Evolutionary conservation across 306 rosid genomes (phyloP).

Genomic region (Purshia tridentata): DNA sequence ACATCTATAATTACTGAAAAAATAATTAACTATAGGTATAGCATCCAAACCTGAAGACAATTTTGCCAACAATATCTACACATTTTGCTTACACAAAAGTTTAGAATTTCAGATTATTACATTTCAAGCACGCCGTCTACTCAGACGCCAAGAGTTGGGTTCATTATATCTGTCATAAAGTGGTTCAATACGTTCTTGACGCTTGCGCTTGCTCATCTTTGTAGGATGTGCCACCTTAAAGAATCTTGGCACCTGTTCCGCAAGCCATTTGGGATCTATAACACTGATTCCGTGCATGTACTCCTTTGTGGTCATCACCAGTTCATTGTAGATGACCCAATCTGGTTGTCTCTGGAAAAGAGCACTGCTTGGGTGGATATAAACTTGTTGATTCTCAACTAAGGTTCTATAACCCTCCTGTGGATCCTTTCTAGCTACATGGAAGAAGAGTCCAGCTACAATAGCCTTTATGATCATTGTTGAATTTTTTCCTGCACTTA

Average conservation of each 20-base stretch:
- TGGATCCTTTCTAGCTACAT: slow-evolving; percentile 78
- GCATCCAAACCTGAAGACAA: neutral
- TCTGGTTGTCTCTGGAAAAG: slow-evolving; percentile 86
- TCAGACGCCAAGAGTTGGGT: slow-evolving; percentile 87
- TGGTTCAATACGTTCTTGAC: slow-evolving; percentile 78
- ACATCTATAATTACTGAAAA: neutral
- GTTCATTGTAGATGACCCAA: slow-evolving; percentile 93
- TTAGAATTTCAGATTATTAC: neutral
- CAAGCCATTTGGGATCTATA: slow-evolving; percentile 87
- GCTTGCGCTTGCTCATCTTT: slow-evolving; percentile 78
- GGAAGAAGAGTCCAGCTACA: slow-evolving; percentile 83
- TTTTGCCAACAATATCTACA: neutral
- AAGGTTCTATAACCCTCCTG: slow-evolving; percentile 89
- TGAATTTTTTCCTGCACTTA: slow-evolving; percentile 73
- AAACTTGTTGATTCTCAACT: slow-evolving; percentile 82
- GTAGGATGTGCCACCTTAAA: slow-evolving; percentile 80
- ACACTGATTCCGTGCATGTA: slow-evolving; percentile 86
- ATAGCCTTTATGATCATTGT: slow-evolving; percentile 83
- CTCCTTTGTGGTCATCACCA: slow-evolving; percentile 87
- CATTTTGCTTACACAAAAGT: neutral
- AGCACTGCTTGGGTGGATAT: slow-evolving; percentile 80
- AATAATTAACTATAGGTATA: neutral
- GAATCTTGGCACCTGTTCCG: slow-evolving; percentile 80
- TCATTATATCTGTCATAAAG: slow-evolving; percentile 82
- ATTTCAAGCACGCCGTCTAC: slow-evolving; percentile 74